Evolutionary conservation across 1,284 basidiomycete species (phyloP).

Genomic region (Rhodofomes roseus): DNA sequence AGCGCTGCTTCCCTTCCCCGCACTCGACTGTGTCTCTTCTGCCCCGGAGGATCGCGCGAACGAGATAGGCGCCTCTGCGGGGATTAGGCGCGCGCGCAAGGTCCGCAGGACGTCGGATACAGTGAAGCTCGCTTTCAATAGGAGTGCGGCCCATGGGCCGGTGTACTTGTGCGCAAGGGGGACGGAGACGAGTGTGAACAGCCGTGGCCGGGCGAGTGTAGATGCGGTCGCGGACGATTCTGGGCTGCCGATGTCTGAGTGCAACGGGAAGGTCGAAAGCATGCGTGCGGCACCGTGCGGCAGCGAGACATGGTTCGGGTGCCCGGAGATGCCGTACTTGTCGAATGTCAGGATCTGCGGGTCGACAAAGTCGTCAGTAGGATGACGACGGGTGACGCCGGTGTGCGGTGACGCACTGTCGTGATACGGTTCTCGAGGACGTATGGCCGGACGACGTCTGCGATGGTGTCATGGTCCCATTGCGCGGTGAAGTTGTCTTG

Average conservation of each 20-base stretch:
- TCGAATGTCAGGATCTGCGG: constrained; percentile 91
- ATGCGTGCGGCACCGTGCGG: constrained; percentile 50
- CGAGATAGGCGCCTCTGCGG: background rate
- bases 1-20: background rate
- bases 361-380: background rate
- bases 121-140: constrained; percentile 42
- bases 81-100: background rate
- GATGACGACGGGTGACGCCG: background rate
- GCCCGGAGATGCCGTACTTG: constrained; percentile 72
- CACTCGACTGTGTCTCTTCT: background rate
- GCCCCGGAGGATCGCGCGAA: background rate
- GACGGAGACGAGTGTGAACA: constrained; percentile 62
- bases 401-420: constrained; percentile 44
- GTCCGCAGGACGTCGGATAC: constrained; percentile 14
- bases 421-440: constrained; percentile 58
- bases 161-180: constrained; percentile 60
- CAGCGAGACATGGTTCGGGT: constrained; percentile 88
- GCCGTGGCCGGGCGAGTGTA: constrained; percentile 27
- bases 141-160: constrained; percentile 43
- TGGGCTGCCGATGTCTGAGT: constrained; percentile 7
- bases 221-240: constrained; percentile 11
- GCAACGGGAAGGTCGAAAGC: constrained; percentile 25
- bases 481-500: constrained; percentile 71
- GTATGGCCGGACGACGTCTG: constrained; percentile 56
- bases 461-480: constrained; percentile 69